Evolutionary conservation across 163 green algal genomes (phyloP), one percentile per base, ranked within the genome.

Genomic region (Chlamydomonas reinhardtii): DNA sequence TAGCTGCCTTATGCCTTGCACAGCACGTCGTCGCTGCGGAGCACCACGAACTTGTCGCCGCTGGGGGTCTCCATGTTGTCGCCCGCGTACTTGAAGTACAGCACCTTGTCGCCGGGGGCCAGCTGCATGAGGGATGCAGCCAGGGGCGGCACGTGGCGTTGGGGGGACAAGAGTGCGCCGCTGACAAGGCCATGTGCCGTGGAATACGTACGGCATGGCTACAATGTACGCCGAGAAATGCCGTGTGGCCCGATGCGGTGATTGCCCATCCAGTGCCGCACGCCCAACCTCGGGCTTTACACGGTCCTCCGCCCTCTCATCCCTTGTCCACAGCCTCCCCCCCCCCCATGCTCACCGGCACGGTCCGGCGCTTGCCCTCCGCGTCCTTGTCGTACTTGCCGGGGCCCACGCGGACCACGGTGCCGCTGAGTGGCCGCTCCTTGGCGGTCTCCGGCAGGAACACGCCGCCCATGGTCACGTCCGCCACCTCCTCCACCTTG

Each of bases 11-110:
- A 94, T 22, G 91, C 85, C 85, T 95, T 95, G 89, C 93, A 95
- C 25, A 96, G 79, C 64, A 95, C 93, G 87, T 96, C 94, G 77
- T 93, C 92, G 88, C 98, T 95, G 79, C 96, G 93, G 71, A 99
- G 80, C 61, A 99, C 96, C 37, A 98, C 93, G 84, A 94, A 99
- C 91, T 97, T 95, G 20, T 92, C 88, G 19, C 97, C 97, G 25
- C 88, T 78, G 19, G 93, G 93, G 1, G 95, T 98, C 89, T 98
- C 94, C 94, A 99, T 98, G 80, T 92, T 89, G 82, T 99, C 96
- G 48, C 97, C 97, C 27, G 97, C 97, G 71, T 97, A 99, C 93
- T 99, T 98, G 94, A 99, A 99, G 92, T 99, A 99, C 73, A 99
- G 84, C 34, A 99, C 92, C 62, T 92, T 91, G 68, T 98, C 94